phyloP scores from a whole-genome alignment of 140 eudicot species.

The Cichorium intybus region DNA sequence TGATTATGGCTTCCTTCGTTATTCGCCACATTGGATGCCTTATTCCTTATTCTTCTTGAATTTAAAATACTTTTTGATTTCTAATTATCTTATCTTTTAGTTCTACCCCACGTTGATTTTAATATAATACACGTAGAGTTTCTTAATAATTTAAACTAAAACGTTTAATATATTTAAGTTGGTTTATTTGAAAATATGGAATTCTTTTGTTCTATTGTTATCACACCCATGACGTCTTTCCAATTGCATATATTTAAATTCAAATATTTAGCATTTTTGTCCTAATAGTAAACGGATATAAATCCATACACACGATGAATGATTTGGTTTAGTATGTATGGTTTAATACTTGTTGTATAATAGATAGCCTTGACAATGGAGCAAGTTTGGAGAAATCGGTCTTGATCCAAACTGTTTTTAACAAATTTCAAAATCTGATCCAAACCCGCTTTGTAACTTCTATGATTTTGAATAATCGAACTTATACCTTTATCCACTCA shows the following conservation, averaged over 20 bases:
- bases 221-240: constrained; percentile 5
- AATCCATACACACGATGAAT: too few relatives aligned
- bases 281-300: too few relatives aligned
- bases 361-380: too few relatives aligned
- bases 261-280: background rate
- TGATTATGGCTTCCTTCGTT: background rate
- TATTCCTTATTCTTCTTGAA: constrained; percentile 4
- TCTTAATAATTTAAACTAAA: background rate
- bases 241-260: background rate
- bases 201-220: constrained; percentile 20
- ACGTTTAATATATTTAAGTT: background rate
- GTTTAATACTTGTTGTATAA: too few relatives aligned
- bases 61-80: background rate
- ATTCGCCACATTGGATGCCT: constrained; percentile 29
- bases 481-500: too few relatives aligned
- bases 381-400: too few relatives aligned
- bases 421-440: too few relatives aligned
- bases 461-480: too few relatives aligned
- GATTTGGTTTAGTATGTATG: too few relatives aligned
- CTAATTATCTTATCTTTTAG: background rate
- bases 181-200: background rate
- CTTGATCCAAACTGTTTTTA: too few relatives aligned
- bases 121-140: constrained; percentile 12
- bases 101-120: constrained; percentile 27
- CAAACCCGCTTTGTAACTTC: too few relatives aligned